Percentiles rank a stretch among this genome's conserved stretches.
These are phyloP conservation scores for Talaromyces sp. DNA, from an alignment of 2,329 filamentous ascomycete species.

Conservation along the genomic window DNA sequence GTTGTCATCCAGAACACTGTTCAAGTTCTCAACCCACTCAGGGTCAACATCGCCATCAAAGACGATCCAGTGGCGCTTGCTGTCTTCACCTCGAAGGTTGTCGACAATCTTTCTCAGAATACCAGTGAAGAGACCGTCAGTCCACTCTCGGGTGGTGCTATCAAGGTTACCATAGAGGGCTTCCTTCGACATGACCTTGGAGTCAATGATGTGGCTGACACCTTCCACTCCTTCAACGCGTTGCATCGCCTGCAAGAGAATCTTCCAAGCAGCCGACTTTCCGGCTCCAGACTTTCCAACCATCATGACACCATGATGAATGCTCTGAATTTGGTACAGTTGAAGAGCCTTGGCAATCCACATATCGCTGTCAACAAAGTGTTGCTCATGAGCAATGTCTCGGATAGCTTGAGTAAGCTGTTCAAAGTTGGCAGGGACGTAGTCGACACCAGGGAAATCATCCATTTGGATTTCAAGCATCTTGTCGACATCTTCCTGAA, in stretches of 20 bases:
- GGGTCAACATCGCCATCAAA: slow-evolving; percentile 99
- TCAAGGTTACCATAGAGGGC: slow-evolving; percentile 94
- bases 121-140: slow-evolving; percentile 95
- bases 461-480: slow-evolving; percentile 81
- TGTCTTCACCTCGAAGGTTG: slow-evolving; percentile 94
- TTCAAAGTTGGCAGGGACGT: slow-evolving; percentile 84
- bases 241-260: slow-evolving; percentile 87
- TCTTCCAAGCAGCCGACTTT: slow-evolving; percentile 93
- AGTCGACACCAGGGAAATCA: slow-evolving; percentile 90
- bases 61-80: slow-evolving; percentile 98
- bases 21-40: slow-evolving; percentile 99
- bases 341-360: slow-evolving; percentile 99
- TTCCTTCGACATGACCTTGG: slow-evolving; percentile 99
- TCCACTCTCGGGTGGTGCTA: slow-evolving; percentile 97
- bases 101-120: slow-evolving; percentile 98
- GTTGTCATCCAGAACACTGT: slow-evolving; percentile 99
- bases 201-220: slow-evolving; percentile 96
- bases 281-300: slow-evolving; percentile 96
- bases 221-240: slow-evolving; percentile 90
- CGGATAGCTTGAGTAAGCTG: slow-evolving; percentile 79
- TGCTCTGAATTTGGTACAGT: slow-evolving; percentile 94
- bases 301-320: slow-evolving; percentile 99
- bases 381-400: slow-evolving; percentile 78
- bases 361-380: slow-evolving; percentile 85
- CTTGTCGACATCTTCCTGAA: slow-evolving; percentile 85